Base-by-base conservation (phyloP, 768 basidiomycete species). In the Lactarius tabidus region DNA sequence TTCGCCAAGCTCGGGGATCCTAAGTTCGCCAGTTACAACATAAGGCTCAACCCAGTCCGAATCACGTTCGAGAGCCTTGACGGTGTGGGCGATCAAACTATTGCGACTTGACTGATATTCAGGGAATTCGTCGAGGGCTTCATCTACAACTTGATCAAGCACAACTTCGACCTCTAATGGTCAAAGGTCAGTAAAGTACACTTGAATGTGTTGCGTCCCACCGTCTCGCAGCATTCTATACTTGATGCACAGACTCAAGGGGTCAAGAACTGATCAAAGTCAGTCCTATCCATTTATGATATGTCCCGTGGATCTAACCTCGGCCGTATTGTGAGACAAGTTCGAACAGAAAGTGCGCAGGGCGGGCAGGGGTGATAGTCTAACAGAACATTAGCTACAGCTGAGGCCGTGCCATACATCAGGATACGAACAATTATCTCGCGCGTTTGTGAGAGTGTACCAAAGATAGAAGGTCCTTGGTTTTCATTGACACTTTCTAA, bases 151-250 rank as follows among this genome's bases (percentile, higher is more conserved):
- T 28, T 77, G 70, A 62, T 85, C 81, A 17, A 91, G 81, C 41
- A 91, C 74, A 8, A 79, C 77, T 71, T 86, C 87, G 6, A 89
- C 85, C 78, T 93, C 91, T 93, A 67, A 63, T 48, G 20, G 55
- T 57, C n/a, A 29, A 17, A 39, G 35, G 41, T 60, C 36, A 61
- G 20, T 28, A 7, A 33, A 41, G 48, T 23, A 17, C 23, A 29
- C 12, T 36, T 31, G 55, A 61, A 14, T 41, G 55, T 41, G 39
- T 58, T 38, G 18, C n/a, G 10, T 53, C 41, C 73, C 65, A 93
- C 94, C 94, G 81, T 95, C 92, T 23, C 87, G 86, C 29, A 96
- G 76, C 78, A 87, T 86, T 41, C 91, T 85, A 75, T 94, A 97
- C 57, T 78, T 81, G 64, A 97, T 87, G 28, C 81, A 76, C 36